Percentiles rank a stretch among this genome's conserved stretches.
phyloP scores from a whole-genome alignment of 1,284 basidiomycete genomes.

The Cystobasidium pallidum region DNA sequence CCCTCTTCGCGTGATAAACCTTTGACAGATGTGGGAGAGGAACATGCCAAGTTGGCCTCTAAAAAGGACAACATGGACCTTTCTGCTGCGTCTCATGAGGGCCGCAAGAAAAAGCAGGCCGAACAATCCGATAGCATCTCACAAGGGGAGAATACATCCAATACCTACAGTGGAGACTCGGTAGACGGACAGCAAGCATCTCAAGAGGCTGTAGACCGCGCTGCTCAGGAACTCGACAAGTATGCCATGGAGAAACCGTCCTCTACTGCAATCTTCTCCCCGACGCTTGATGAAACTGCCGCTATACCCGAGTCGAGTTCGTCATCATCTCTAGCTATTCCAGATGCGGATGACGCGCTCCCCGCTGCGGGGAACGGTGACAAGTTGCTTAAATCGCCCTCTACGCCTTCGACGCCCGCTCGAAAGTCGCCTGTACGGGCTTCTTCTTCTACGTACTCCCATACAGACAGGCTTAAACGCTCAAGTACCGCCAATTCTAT shows the following conservation, averaged over 20 bases:
- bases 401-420: conserved; percentile 25
- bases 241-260: conserved; percentile 32
- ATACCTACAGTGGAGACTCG: neutral
- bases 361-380: neutral
- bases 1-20: neutral
- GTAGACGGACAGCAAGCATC: conserved; percentile 8
- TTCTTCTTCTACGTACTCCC: neutral
- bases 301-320: neutral
- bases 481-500: conserved; percentile 36
- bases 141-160: neutral
- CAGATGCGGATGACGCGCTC: neutral
- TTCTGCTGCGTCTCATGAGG: conserved; percentile 27
- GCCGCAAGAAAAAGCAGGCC: conserved; percentile 8
- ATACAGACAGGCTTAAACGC: conserved; percentile 15
- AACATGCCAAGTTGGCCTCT: no score
- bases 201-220: conserved; percentile 22
- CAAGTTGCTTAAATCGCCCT: conserved; percentile 9
- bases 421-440: conserved; percentile 7
- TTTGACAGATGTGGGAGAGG: no score
- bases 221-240: conserved; percentile 27
- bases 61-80: neutral
- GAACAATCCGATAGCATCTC: neutral
- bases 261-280: conserved; percentile 17
- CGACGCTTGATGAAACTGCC: neutral
- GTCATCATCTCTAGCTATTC: neutral